phyloP scores from a whole-genome alignment of 768 basidiomycete genomes.

The Chalciporus piperatus region DNA sequence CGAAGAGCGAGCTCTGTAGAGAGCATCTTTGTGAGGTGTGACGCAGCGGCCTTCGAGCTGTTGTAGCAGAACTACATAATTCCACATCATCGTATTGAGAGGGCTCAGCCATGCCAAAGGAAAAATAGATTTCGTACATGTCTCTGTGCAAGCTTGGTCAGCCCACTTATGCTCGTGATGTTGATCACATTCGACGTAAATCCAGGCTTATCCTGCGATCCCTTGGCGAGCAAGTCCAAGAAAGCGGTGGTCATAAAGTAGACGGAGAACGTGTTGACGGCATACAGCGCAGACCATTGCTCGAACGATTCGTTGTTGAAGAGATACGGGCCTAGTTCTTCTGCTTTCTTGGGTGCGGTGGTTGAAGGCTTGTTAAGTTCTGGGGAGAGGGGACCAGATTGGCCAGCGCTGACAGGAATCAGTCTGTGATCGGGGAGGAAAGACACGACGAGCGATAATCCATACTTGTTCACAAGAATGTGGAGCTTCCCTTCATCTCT shows the following conservation, averaged over 20 bases:
- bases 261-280: conserved; percentile 70
- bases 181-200: conserved; percentile 72
- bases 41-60: conserved; percentile 73
- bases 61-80: conserved; percentile 73
- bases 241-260: conserved; percentile 79
- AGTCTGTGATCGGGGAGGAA: conserved; percentile 1
- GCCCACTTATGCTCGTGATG: conserved; percentile 74
- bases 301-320: conserved; percentile 67
- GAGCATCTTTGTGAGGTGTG: conserved; percentile 75
- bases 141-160: conserved; percentile 67
- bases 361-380: conserved; percentile 58
- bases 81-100: not conserved
- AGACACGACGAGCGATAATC: not conserved
- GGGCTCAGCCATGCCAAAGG: not conserved
- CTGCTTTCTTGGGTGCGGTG: conserved; percentile 60
- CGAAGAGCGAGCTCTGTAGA: conserved; percentile 74
- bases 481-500: conserved; percentile 63
- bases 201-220: conserved; percentile 54
- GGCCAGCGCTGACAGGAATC: conserved; percentile 57
- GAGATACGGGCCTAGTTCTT: conserved; percentile 62
- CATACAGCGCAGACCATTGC: conserved; percentile 59
- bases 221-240: conserved; percentile 70
- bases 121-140: conserved; percentile 53
- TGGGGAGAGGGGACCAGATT: conserved; percentile 58
- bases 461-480: conserved; percentile 80